Conservation (phyloP, 805 yeast genomes). For the Vanderwaltozyma polyspora region DNA sequence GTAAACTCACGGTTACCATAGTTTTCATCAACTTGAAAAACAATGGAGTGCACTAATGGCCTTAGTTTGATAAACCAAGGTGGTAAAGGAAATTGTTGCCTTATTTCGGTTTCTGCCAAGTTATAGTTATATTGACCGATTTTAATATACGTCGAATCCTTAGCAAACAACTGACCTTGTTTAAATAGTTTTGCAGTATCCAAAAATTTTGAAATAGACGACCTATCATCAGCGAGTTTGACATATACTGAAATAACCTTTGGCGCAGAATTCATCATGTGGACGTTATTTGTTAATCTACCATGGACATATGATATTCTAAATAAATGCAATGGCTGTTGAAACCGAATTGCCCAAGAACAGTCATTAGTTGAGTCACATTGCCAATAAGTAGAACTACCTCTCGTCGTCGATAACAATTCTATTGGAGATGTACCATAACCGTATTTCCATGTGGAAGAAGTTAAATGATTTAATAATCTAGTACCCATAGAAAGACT, state of each 20-base stretch:
- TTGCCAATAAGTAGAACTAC: slow-evolving; percentile 26
- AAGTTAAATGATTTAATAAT: slow-evolving; percentile 28
- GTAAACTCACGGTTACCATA: slow-evolving; percentile 30
- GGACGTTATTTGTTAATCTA: slow-evolving; percentile 28
- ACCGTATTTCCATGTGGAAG: slow-evolving; percentile 22
- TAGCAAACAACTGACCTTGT: slow-evolving; percentile 10
- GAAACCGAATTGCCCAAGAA: slow-evolving; percentile 29
- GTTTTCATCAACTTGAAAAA: slow-evolving; percentile 25
- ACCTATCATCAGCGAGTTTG: slow-evolving; percentile 4
- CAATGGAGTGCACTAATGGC: slow-evolving; percentile 25
- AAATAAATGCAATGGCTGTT: slow-evolving; percentile 30
- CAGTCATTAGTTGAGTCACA: slow-evolving; percentile 21
- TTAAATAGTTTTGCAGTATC: slow-evolving; percentile 10
- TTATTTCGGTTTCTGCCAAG: slow-evolving; percentile 12
- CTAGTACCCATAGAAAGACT: slow-evolving; percentile 29
- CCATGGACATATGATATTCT: slow-evolving; percentile 29
- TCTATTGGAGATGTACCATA: slow-evolving; percentile 20
- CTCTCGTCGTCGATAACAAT: slow-evolving; percentile 14
- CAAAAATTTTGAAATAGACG: slow-evolving; percentile 3
- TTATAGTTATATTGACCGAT: slow-evolving; percentile 24
- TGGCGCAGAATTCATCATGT: slow-evolving; percentile 32
- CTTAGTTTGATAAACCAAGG: slow-evolving; percentile 21
- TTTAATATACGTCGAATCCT: slow-evolving; percentile 17
- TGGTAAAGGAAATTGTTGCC: slow-evolving; percentile 25
- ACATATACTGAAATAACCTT: slow-evolving; percentile 20